Conservation (phyloP, 2,329 filamentous ascomycete species). For the Amylocarpus encephaloides region DNA sequence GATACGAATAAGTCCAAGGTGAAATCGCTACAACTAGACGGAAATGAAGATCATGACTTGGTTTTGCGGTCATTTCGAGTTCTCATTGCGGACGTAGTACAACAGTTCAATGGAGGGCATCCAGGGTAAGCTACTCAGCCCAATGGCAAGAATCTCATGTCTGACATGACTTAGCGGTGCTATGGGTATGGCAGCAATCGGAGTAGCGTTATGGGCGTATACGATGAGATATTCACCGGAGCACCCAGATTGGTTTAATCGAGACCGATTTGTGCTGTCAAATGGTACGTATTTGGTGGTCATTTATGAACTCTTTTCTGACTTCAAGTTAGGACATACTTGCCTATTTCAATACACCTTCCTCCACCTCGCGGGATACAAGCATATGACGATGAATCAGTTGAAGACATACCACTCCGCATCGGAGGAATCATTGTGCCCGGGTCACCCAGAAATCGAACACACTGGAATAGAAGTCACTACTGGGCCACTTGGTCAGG, state of each 20-base stretch:
- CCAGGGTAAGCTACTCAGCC: slow-evolving; percentile 40
- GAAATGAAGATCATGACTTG: slow-evolving; percentile 6
- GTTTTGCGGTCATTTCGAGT: slow-evolving; percentile 55
- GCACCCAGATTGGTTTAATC: slow-evolving; percentile 36
- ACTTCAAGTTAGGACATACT: slow-evolving; percentile 33
- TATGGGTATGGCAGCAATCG: slow-evolving; percentile 40
- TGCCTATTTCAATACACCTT: slow-evolving; percentile 41
- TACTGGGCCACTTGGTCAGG: slow-evolving; percentile 45
- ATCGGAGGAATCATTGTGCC: too few relatives aligned
- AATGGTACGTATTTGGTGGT: slow-evolving; percentile 30
- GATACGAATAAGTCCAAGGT: too few relatives aligned
- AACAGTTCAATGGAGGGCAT: slow-evolving; percentile 65
- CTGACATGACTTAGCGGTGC: slow-evolving; percentile 38
- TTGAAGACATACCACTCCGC: slow-evolving; percentile 36
- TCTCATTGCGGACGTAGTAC: slow-evolving; percentile 61
- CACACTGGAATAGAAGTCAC: slow-evolving; percentile 45
- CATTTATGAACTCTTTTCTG: neutral
- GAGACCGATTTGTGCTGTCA: slow-evolving; percentile 40
- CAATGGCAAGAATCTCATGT: too few relatives aligned
- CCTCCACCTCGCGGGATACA: slow-evolving; percentile 40
- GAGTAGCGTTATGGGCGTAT: slow-evolving; percentile 38
- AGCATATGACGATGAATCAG: slow-evolving; percentile 41
- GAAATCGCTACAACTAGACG: too few relatives aligned
- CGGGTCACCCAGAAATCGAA: slow-evolving; percentile 42
- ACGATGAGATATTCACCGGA: slow-evolving; percentile 37